Evolutionary conservation across 2,329 filamentous ascomycete species (phyloP).

Genomic region (Fusarium keratoplasticum): DNA sequence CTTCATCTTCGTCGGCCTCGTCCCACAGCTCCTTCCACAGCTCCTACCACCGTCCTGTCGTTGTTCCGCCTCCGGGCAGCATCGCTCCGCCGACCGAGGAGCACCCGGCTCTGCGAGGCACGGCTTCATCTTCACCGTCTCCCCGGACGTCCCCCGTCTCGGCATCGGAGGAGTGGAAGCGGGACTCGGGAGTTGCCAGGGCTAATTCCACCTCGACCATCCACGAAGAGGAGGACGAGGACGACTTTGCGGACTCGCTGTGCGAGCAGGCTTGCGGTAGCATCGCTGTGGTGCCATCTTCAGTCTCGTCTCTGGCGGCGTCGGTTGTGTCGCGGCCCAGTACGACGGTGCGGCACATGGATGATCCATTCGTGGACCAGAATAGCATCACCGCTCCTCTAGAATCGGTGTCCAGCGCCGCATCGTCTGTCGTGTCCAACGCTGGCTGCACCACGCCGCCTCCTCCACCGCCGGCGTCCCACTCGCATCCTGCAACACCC

Average conservation of each 20-base stretch:
- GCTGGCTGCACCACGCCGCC: constrained; percentile 38
- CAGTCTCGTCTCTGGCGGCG: constrained; percentile 28
- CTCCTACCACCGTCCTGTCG: constrained; percentile 44
- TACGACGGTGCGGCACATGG: constrained; percentile 22
- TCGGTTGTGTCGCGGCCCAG: constrained; percentile 29
- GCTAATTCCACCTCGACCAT: constrained; percentile 55
- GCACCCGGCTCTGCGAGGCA: constrained; percentile 63
- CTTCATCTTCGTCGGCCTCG: constrained; percentile 39
- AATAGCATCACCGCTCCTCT: constrained; percentile 40
- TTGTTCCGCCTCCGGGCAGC: constrained; percentile 46
- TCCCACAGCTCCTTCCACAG: constrained; percentile 31
- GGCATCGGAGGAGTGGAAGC: constrained; percentile 58
- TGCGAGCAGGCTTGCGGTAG: constrained; percentile 10
- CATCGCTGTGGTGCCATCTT: constrained; percentile 20
- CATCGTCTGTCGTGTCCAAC: constrained; percentile 41
- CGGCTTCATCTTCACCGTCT: constrained; percentile 34
- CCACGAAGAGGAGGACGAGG: constrained; percentile 56
- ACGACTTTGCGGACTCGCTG: constrained; percentile 46
- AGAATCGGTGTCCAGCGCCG: constrained; percentile 34
- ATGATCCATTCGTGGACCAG: constrained; percentile 41
- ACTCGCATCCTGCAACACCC: constrained; percentile 29
- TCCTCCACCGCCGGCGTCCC: constrained; percentile 29
- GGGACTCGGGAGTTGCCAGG: constrained; percentile 66
- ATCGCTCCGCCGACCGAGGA: constrained; percentile 61
- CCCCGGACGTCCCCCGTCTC: constrained; percentile 39